Evolutionary conservation across 352 stramenopile genomes (phyloP).

Genomic region (Phytopythium mirpurense): DNA sequence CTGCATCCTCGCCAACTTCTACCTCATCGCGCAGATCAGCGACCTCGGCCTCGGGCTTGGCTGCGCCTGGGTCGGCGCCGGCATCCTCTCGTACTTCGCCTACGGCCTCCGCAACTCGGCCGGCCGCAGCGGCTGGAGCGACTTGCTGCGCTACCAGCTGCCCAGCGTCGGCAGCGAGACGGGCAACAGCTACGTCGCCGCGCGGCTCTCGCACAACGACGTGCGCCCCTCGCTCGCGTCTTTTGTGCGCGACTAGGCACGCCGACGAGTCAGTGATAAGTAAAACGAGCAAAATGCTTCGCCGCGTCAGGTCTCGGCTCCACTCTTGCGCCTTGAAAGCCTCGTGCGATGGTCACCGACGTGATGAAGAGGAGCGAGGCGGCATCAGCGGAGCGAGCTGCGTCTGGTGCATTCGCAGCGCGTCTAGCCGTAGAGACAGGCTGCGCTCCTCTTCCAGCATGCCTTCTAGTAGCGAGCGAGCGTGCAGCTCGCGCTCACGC

Average conservation of each 20-base stretch:
- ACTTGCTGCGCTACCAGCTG: slow-evolving; percentile 26
- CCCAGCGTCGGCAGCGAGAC: slow-evolving; percentile 21
- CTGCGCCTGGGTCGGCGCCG: slow-evolving; percentile 27
- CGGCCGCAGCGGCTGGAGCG: slow-evolving; percentile 31
- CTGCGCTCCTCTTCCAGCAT: slow-evolving; percentile 61
- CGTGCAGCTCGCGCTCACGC: slow-evolving; percentile 34
- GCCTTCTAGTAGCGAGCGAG: slow-evolving; percentile 25
- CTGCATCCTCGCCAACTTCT: slow-evolving; percentile 42
- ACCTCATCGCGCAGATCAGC: slow-evolving; percentile 39
- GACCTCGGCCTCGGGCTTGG: slow-evolving; percentile 28
- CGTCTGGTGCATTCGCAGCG: slow-evolving; percentile 48
- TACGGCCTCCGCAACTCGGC: slow-evolving; percentile 37
- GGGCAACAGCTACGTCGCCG: slow-evolving; percentile 27
- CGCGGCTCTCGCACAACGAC: slow-evolving; percentile 33
- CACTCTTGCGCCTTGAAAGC: too few relatives aligned
- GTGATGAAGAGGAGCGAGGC: background rate
- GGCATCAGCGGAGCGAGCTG: slow-evolving; percentile 31
- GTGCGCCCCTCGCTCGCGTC: slow-evolving; percentile 39
- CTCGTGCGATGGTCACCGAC: background rate
- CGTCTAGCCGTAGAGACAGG: slow-evolving; percentile 41
- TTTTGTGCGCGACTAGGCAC: slow-evolving; percentile 22
- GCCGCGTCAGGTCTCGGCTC: too few relatives aligned
- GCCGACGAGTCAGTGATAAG: too few relatives aligned
- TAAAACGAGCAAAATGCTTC: too few relatives aligned
- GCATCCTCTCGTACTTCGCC: slow-evolving; percentile 38